phyloP scores from a whole-genome alignment of 163 green algal species.

The Prototheca cutis region DNA sequence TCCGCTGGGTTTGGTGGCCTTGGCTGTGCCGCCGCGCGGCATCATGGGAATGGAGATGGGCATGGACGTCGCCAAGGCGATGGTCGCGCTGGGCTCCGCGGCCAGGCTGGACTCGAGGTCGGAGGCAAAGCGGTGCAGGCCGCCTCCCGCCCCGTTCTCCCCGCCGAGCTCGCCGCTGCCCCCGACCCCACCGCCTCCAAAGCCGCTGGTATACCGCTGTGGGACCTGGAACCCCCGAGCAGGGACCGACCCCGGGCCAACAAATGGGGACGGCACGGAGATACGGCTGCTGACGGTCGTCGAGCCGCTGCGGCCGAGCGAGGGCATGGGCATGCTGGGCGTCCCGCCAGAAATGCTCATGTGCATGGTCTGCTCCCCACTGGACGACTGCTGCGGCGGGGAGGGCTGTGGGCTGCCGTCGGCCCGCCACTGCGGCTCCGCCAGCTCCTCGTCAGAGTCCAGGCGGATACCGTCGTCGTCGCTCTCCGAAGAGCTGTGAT shows the following conservation, averaged over 20 bases:
- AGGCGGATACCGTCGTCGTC: conserved; percentile 17
- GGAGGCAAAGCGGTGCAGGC: not conserved
- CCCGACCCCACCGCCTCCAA: too few species aligned
- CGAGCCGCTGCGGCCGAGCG: not conserved
- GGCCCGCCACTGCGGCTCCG: too few species aligned
- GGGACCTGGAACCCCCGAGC: not conserved
- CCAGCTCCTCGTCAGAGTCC: conserved; percentile 12
- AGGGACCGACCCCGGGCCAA: too few species aligned
- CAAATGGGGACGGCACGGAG: not conserved
- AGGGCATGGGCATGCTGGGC: not conserved
- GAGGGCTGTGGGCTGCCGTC: too few species aligned
- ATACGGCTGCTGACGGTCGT: not conserved
- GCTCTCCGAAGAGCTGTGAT: conserved; percentile 3
- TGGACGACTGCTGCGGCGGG: too few species aligned
- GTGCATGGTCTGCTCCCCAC: too few species aligned
- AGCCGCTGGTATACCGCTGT: not conserved
- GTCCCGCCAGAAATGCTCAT: conserved; percentile 4
- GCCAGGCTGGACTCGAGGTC: not conserved
- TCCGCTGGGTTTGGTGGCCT: not conserved
- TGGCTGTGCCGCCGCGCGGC: conserved; percentile 9
- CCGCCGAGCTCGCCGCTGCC: too few species aligned
- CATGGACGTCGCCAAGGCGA: conserved; percentile 21
- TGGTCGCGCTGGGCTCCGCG: not conserved
- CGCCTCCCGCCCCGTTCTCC: not conserved
- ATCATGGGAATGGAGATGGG: conserved; percentile 30